These are phyloP conservation scores for Coccomyxa subellipsoidea DNA, from an alignment of 163 green algal species.

Conservation along the genomic window DNA sequence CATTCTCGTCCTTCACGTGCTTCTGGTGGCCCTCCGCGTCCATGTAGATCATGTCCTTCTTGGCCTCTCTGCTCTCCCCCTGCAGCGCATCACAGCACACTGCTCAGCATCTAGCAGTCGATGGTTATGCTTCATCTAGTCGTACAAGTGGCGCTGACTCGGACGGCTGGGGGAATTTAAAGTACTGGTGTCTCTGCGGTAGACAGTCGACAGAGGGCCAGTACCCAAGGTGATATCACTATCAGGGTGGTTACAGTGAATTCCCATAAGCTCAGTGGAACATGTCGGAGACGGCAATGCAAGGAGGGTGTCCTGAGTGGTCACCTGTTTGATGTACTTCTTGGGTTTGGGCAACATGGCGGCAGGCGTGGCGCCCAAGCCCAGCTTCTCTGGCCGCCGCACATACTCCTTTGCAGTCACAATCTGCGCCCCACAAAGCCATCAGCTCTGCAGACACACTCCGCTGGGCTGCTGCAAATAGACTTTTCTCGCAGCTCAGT, in stretches of 20 bases:
- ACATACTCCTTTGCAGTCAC: constrained; percentile 75
- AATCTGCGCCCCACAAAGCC: constrained; percentile 40
- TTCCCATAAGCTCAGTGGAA: too few relatives aligned
- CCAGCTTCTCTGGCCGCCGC: constrained; percentile 72
- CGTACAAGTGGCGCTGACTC: neutral
- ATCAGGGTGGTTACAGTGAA: too few relatives aligned
- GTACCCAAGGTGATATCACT: too few relatives aligned
- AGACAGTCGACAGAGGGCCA: too few relatives aligned
- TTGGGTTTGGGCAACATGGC: neutral
- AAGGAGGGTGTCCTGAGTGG: neutral
- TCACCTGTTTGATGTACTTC: constrained; percentile 1
- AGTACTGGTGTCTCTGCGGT: neutral
- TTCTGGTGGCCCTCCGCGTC: constrained; percentile 64
- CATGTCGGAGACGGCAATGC: neutral
- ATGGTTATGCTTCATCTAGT: too few relatives aligned
- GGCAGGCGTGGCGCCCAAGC: constrained; percentile 78
- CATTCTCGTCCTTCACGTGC: constrained; percentile 68
- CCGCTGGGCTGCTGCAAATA: neutral
- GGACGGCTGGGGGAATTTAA: neutral
- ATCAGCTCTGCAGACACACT: neutral
- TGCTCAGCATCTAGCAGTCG: too few relatives aligned
- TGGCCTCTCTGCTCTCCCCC: constrained; percentile 60
- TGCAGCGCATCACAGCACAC: too few relatives aligned
- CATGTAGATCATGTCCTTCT: constrained; percentile 70
- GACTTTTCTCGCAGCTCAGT: neutral